phyloP scores from a whole-genome alignment of 257 asterid species.

The Gardenia jasminoides region DNA sequence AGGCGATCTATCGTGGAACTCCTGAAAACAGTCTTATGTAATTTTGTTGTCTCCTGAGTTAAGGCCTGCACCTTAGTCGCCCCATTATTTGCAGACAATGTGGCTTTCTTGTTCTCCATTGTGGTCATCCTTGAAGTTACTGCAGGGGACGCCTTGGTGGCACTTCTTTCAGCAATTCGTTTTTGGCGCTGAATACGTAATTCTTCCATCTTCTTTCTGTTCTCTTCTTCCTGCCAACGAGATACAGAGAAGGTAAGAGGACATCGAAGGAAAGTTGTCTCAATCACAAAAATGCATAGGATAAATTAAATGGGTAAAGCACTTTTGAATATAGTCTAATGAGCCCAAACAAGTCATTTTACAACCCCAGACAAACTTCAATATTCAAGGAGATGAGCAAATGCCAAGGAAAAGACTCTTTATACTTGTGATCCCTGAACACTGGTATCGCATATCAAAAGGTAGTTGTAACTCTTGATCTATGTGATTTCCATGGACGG shows the following conservation, averaged over 20 bases:
- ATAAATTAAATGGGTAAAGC: background rate
- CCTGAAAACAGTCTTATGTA: constrained; percentile 43
- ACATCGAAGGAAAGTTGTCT: background rate
- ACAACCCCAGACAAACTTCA: background rate
- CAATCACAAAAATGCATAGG: background rate
- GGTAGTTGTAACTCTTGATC: background rate
- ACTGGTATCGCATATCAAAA: background rate
- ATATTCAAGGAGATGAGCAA: constrained; percentile 1
- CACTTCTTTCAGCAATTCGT: constrained; percentile 82
- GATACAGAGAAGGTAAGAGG: background rate
- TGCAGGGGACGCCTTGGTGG: constrained; percentile 34
- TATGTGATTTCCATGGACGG: background rate
- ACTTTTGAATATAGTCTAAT: background rate
- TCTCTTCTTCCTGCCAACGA: constrained; percentile 62
- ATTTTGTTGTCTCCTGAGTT: constrained; percentile 34
- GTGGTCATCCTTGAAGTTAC: constrained; percentile 33
- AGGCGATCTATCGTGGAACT: constrained; percentile 68
- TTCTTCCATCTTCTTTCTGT: constrained; percentile 68
- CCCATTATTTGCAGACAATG: constrained; percentile 30
- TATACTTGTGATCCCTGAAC: background rate
- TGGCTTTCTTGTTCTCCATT: constrained; percentile 37
- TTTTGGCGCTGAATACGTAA: constrained; percentile 55
- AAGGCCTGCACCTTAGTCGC: constrained; percentile 34
- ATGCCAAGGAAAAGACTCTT: constrained; percentile 2
- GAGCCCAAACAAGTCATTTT: background rate